phyloP scores from a whole-genome alignment of 805 yeast genomes.

The Cyberlindnera japonica region DNA sequence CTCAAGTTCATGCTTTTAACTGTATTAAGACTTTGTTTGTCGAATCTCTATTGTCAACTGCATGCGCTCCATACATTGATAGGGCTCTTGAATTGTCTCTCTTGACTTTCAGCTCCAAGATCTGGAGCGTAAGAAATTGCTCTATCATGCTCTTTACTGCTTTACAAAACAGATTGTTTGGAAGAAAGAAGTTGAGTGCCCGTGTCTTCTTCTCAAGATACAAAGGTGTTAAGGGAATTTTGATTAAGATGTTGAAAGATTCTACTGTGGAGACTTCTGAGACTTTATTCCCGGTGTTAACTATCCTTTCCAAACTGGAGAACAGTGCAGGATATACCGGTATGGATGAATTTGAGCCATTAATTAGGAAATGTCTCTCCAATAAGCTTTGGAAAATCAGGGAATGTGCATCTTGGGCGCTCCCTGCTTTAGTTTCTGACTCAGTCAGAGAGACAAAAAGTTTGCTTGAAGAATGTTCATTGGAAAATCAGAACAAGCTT shows the following conservation, averaged over 20 bases:
- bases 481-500: conserved; percentile 37
- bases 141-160: conserved; percentile 91
- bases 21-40: conserved; percentile 71
- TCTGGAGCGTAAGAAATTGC: conserved; percentile 90
- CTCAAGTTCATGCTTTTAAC: conserved; percentile 93
- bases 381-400: conserved; percentile 76
- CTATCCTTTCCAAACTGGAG: conserved; percentile 66
- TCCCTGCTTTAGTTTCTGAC: conserved; percentile 47
- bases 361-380: conserved; percentile 45
- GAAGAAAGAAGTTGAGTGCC: conserved; percentile 52
- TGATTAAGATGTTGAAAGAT: conserved; percentile 40
- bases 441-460: conserved; percentile 28
- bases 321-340: conserved; percentile 54
- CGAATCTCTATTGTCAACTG: conserved; percentile 61
- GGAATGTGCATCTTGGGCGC: conserved; percentile 76
- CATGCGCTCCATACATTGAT: conserved; percentile 49
- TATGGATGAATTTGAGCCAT: conserved; percentile 47
- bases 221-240: conserved; percentile 45
- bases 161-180: conserved; percentile 75
- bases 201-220: conserved; percentile 68
- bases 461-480: conserved; percentile 25
- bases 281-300: conserved; percentile 69
- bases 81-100: conserved; percentile 60
- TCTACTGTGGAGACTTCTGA: conserved; percentile 43
- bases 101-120: conserved; percentile 53